These are phyloP conservation scores for Cornus controversa DNA, from an alignment of 148 eudicot species.

Conservation along the genomic window DNA sequence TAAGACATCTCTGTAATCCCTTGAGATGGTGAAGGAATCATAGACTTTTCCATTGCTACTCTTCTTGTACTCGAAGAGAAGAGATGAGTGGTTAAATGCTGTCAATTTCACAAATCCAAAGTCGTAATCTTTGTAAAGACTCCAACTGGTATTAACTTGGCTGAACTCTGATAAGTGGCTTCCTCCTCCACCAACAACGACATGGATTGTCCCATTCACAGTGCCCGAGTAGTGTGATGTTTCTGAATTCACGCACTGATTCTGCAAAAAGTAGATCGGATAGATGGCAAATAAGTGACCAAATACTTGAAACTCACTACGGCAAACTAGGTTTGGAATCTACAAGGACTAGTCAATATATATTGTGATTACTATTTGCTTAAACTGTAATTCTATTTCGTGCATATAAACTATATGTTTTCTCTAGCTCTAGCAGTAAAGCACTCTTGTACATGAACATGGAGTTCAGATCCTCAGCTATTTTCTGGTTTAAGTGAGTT, in stretches of 20 bases:
- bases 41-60: conserved; percentile 81
- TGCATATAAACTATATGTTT: too few relatives aligned
- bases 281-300: not conserved
- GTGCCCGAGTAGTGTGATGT: conserved; percentile 66
- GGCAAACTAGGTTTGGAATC: too few relatives aligned
- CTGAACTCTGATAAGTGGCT: conserved; percentile 66
- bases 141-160: conserved; percentile 54
- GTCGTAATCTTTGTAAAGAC: conserved; percentile 65
- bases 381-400: too few relatives aligned
- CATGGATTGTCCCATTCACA: conserved; percentile 80
- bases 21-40: conserved; percentile 76
- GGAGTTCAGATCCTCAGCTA: not conserved
- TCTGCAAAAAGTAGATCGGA: conserved; percentile 32
- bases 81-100: conserved; percentile 72
- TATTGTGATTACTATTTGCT: too few relatives aligned
- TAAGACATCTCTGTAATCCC: conserved; percentile 77
- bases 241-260: conserved; percentile 63
- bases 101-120: conserved; percentile 78
- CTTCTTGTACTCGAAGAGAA: conserved; percentile 88
- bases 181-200: conserved; percentile 83
- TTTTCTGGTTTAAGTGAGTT: not conserved
- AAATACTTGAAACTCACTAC: not conserved
- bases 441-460: not conserved
- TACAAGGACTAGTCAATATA: too few relatives aligned
- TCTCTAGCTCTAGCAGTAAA: not conserved